Conservation (phyloP, 2,329 filamentous ascomycete species). For the Thielaviopsis punctulata region DNA sequence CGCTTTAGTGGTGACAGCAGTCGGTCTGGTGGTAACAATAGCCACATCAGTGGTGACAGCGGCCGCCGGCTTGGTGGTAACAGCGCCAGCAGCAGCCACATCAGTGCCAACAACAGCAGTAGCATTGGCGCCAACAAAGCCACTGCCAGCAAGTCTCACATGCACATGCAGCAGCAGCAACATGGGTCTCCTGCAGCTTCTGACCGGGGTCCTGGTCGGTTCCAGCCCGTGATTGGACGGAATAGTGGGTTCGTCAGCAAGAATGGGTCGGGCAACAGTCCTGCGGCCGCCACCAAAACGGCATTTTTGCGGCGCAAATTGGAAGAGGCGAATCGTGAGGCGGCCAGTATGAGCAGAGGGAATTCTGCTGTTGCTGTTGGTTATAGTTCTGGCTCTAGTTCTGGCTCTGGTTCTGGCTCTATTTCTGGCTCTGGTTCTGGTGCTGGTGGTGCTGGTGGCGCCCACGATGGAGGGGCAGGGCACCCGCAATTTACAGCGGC, state of each 20-base stretch:
- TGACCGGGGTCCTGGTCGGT: conserved; percentile 1
- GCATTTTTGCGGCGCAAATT: conserved; percentile 9
- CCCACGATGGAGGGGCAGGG: too few species aligned
- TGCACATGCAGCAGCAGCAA: neutral
- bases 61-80: neutral
- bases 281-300: conserved; percentile 8
- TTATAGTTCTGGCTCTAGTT: neutral
- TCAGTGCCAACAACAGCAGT: neutral
- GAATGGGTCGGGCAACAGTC: conserved; percentile 5
- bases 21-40: too few species aligned
- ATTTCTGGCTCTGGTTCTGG: too few species aligned
- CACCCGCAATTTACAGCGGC: too few species aligned
- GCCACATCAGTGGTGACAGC: too few species aligned
- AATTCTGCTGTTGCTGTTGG: neutral
- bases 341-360: neutral
- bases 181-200: conserved; percentile 6
- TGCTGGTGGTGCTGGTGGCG: neutral
- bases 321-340: neutral
- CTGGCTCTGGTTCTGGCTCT: too few species aligned
- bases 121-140: neutral
- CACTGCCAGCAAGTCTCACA: conserved; percentile 4
- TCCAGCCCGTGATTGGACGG: conserved; percentile 5
- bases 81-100: neutral
- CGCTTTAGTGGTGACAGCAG: too few species aligned
- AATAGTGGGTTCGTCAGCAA: conserved; percentile 2